A percentile compares a stretch with the other conserved stretches of the same genome.
Conservation (phyloP, 495 filamentous ascomycete species). For the Aspergillus heteromorphus region DNA sequence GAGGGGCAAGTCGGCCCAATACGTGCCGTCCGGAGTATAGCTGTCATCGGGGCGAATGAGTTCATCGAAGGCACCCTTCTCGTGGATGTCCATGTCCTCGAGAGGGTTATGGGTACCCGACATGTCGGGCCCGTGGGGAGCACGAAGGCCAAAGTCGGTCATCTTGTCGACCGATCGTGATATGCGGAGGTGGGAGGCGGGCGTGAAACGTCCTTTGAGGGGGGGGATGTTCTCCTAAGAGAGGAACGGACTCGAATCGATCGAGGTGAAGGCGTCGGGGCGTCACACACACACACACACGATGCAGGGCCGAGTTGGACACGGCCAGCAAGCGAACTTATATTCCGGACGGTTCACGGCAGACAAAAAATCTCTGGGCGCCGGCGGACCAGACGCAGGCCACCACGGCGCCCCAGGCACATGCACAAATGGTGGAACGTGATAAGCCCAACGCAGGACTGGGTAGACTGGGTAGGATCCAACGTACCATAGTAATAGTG, state of each 20-base stretch:
- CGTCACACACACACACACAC: too few species aligned
- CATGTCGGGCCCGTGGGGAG: conserved; percentile 54
- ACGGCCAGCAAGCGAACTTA: conserved; percentile 16
- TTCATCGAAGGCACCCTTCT: conserved; percentile 66
- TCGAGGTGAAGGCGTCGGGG: conserved; percentile 16
- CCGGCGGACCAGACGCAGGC: conserved; percentile 14
- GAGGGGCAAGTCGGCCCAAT: conserved; percentile 82
- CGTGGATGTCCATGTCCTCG: conserved; percentile 53
- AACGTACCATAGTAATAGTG: not conserved
- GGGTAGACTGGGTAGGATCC: conserved; percentile 9
- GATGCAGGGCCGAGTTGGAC: conserved; percentile 21
- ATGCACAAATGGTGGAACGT: conserved; percentile 21
- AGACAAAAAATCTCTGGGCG: conserved; percentile 19
- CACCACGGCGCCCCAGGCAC: conserved; percentile 13
- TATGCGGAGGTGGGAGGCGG: conserved; percentile 12
- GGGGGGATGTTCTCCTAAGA: conserved; percentile 8
- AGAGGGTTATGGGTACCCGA: conserved; percentile 44
- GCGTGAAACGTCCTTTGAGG: conserved; percentile 6
- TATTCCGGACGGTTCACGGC: conserved; percentile 12
- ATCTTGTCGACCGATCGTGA: conserved; percentile 32
- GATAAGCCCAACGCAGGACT: conserved; percentile 22
- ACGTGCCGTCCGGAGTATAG: conserved; percentile 71
- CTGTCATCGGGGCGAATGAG: conserved; percentile 77
- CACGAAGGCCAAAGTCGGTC: conserved; percentile 50
- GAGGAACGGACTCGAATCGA: conserved; percentile 7